Percentiles rank a stretch among this genome's conserved stretches.
phyloP scores from a whole-genome alignment of 2,329 filamentous ascomycete species.

The Aschersonia sp. region DNA sequence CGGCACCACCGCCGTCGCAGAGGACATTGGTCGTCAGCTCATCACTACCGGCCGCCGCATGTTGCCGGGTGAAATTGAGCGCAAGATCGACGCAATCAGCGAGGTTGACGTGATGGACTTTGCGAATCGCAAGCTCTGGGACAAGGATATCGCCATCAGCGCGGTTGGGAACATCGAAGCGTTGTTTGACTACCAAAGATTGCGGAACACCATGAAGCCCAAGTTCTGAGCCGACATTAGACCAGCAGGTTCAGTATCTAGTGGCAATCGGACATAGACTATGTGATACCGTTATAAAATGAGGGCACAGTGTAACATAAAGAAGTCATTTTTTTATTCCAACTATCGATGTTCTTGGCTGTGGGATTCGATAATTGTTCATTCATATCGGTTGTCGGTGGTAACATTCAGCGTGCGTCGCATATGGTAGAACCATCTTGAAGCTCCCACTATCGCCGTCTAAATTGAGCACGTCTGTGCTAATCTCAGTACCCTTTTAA shows the following conservation, averaged over 20 bases:
- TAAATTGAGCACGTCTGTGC: too few relatives aligned
- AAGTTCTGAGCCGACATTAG: conserved; percentile 38
- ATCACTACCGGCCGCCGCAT: conserved; percentile 91
- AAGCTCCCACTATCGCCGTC: too few relatives aligned
- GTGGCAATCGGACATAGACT: conserved; percentile 35
- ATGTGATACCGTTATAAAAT: conserved; percentile 35
- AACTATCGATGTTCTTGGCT: too few relatives aligned
- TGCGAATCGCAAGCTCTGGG: conserved; percentile 89
- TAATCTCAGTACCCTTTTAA: too few relatives aligned
- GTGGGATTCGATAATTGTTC: too few relatives aligned
- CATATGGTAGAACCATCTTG: too few relatives aligned
- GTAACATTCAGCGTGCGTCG: too few relatives aligned
- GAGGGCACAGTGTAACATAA: conserved; percentile 39
- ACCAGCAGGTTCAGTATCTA: conserved; percentile 17
- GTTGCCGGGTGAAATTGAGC: conserved; percentile 87
- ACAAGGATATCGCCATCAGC: conserved; percentile 87
- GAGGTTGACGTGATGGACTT: conserved; percentile 97
- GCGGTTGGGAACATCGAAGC: conserved; percentile 90
- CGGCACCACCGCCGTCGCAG: conserved; percentile 90
- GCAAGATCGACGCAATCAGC: conserved; percentile 73
- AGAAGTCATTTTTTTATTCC: conserved; percentile 7
- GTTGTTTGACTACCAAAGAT: conserved; percentile 61
- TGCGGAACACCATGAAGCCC: conserved; percentile 77
- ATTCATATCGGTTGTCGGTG: too few relatives aligned
- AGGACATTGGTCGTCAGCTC: conserved; percentile 98